A percentile compares a stretch with the other conserved stretches of the same genome.
Conservation (phyloP, 1,284 basidiomycete species). For the Cutaneotrichosporon spelunceum region DNA sequence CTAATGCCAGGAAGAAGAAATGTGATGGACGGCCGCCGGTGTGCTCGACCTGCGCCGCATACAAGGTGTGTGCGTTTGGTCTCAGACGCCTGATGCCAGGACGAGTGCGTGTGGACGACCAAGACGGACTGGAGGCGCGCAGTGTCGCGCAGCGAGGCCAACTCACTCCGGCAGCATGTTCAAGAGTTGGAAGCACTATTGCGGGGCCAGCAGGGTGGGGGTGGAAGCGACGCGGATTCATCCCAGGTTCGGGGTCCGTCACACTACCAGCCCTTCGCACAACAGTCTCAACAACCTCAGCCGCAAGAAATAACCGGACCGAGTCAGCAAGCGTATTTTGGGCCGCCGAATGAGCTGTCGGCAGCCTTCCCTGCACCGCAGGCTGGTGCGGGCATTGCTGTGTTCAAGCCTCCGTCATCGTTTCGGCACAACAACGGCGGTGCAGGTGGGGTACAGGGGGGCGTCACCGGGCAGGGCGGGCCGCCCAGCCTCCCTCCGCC, state of each 20-base stretch:
- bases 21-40: slow-evolving; percentile 41
- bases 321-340: neutral
- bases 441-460: too few species aligned
- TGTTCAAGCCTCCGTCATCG: neutral
- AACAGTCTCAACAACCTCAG: neutral
- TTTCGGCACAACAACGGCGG: neutral
- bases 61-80: slow-evolving; percentile 28
- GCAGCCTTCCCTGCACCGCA: neutral
- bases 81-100: slow-evolving; percentile 22
- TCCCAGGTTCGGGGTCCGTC: too few species aligned
- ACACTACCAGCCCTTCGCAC: neutral
- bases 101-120: slow-evolving; percentile 34
- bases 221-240: too few species aligned
- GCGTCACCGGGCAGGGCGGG: neutral
- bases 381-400: neutral
- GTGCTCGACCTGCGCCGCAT: slow-evolving; percentile 40
- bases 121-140: slow-evolving; percentile 34
- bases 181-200: slow-evolving; percentile 27
- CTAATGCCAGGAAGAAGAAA: slow-evolving; percentile 34
- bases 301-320: neutral
- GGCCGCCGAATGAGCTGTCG: neutral
- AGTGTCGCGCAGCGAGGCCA: slow-evolving; percentile 30
- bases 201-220: neutral
- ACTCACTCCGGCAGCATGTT: slow-evolving; percentile 30
- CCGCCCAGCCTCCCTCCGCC: neutral